Evolutionary conservation across 75 land plant genomes (phyloP), one percentile per base, ranked within the genome.

Genomic region (Sequoiadendron giganteum): DNA sequence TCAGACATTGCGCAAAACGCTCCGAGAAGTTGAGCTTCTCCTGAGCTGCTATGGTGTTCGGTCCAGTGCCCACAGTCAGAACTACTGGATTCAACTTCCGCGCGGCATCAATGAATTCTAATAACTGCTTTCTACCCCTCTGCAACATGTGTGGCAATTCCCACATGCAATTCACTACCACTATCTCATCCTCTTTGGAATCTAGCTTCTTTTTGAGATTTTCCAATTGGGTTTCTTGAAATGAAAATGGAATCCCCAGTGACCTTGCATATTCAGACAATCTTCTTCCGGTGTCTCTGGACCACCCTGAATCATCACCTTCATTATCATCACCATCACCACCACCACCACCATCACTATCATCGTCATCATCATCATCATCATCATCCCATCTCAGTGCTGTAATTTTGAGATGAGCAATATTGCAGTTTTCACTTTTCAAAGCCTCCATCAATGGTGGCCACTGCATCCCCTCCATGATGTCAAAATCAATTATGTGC

Each of bases 401-500:
- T 36, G 68, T 61, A 14, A 86, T 61, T 76, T 32, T 86, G 32
- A 61, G 84, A 6, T 73, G 77, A 6, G 18, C 28, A 25, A 43
- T 61, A 21, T 75, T 75, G 77, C 11, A 34, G 13, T 75, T 75
- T 75, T 75, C 38, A n/a, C 87, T 86, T 10, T 85, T 92, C 58
- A 95, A 72, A 7, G 96, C 93, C 78, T 95, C 95, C 95, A 95
- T 95, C 55, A 95, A 86, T 16, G 96, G 89, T 0, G 96, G 95
- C 96, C 96, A 95, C 72, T 95, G 93, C 93, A 65, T 93, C 83
- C 19, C 94, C 70, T 93, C 93, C 92, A 91, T 90, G 85, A 93
- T 91, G 55, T 95, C 96, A 85, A 89, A 95, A 84, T 95, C 96
- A 40, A 95, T 80, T 25, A 95, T 89, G 79, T 95, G 96, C 93